Conservation (phyloP, 2,329 filamentous ascomycete species). For the Beauveria sp. region DNA sequence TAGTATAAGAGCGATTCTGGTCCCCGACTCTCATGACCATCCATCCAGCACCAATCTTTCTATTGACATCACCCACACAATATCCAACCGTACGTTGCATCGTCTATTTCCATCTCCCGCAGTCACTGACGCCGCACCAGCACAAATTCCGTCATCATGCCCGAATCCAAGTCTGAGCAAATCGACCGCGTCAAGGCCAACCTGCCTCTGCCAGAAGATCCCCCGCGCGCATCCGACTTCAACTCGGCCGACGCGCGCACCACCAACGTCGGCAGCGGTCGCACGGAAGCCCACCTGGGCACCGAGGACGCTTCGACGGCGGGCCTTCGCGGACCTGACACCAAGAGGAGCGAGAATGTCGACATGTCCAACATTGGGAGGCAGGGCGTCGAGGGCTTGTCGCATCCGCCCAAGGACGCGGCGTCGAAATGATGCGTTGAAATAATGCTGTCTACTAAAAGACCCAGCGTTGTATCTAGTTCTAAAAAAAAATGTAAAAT, state of each 20-base stretch:
- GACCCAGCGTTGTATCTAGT: neutral
- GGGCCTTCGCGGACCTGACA: slow-evolving; percentile 52
- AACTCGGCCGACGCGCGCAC: slow-evolving; percentile 62
- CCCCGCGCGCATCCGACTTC: slow-evolving; percentile 69
- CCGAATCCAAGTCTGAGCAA: slow-evolving; percentile 51
- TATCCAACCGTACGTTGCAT: no score
- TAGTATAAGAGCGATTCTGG: neutral
- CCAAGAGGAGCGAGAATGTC: slow-evolving; percentile 40
- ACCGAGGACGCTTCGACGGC: slow-evolving; percentile 38
- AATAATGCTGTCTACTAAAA: neutral
- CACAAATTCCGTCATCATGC: slow-evolving; percentile 22
- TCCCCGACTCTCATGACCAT: neutral
- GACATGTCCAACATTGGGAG: slow-evolving; percentile 56
- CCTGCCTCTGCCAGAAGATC: slow-evolving; percentile 72
- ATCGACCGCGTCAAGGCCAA: slow-evolving; percentile 63
- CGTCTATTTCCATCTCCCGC: no score
- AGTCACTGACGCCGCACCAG: no score
- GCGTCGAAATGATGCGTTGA: neutral
- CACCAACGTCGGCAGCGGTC: slow-evolving; percentile 63
- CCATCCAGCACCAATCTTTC: neutral
- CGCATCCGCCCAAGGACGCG: slow-evolving; percentile 8
- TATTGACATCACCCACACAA: neutral
- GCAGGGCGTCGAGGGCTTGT: slow-evolving; percentile 51
- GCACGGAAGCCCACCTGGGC: slow-evolving; percentile 44
- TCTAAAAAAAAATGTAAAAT: neutral